phyloP scores from a whole-genome alignment of 257 asterid species.

The Salvia miltiorrhiza region DNA sequence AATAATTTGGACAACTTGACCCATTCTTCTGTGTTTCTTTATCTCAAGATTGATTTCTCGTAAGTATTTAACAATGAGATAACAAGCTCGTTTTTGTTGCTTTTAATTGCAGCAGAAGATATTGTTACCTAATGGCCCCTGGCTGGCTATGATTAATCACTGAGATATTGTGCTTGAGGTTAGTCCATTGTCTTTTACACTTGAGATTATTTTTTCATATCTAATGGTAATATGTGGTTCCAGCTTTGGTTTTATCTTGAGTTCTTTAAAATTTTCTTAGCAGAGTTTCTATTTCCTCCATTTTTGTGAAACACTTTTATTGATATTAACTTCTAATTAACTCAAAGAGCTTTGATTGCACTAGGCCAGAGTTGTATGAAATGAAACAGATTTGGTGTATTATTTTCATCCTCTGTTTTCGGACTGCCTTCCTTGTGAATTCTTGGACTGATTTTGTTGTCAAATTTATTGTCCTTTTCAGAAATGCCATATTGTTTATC shows the following conservation, averaged over 20 bases:
- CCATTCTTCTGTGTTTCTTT: not conserved
- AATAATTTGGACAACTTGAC: constrained; percentile 1
- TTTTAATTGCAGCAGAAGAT: constrained; percentile 1
- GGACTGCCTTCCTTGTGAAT: not conserved
- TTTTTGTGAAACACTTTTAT: not conserved
- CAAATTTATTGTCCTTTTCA: constrained; percentile 1
- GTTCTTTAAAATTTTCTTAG: not conserved
- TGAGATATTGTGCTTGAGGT: constrained; percentile 1
- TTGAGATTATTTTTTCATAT: not conserved
- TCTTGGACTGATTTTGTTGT: not conserved
- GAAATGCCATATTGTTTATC: not conserved
- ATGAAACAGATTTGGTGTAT: not conserved
- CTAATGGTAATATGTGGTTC: not conserved
- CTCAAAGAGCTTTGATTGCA: not conserved
- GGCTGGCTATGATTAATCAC: constrained; percentile 7
- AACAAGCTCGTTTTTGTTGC: not conserved
- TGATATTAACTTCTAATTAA: not conserved
- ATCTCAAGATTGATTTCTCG: constrained; percentile 1
- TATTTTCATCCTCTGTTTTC: not conserved
- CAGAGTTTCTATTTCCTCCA: not conserved
- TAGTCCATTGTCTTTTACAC: not conserved
- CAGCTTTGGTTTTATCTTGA: constrained; percentile 1
- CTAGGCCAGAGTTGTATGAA: not conserved
- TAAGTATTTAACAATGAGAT: not conserved
- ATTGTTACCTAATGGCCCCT: not conserved